A percentile compares a stretch with the other conserved stretches of the same genome.
phyloP scores from a whole-genome alignment of 2,329 filamentous ascomycete species.

The Aspergillus sergii region DNA sequence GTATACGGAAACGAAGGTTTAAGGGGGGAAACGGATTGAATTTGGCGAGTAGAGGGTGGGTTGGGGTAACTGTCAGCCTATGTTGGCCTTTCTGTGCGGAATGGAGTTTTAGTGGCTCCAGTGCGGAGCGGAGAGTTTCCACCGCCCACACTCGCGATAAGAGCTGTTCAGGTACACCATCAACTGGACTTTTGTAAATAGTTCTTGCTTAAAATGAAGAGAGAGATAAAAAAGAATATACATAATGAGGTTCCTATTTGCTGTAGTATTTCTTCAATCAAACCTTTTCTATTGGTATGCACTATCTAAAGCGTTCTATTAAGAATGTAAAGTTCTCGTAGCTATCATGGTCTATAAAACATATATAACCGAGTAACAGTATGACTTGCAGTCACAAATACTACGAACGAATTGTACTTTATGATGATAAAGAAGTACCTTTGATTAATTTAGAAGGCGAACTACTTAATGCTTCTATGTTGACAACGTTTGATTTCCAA shows the following conservation, averaged over 20 bases:
- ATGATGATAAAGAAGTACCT: not conserved
- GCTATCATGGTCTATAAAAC: not conserved
- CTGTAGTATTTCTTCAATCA: not conserved
- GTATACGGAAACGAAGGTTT: not conserved
- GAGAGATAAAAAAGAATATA: not conserved
- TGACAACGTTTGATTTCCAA: not conserved
- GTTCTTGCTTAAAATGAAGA: not conserved
- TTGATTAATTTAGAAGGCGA: not conserved
- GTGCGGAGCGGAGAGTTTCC: conserved; percentile 17
- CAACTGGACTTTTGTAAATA: not conserved
- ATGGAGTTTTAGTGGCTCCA: conserved; percentile 21
- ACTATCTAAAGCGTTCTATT: not conserved
- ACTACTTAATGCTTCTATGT: not conserved
- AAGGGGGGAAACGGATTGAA: not conserved
- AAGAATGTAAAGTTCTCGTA: not conserved
- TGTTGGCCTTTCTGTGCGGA: conserved; percentile 25
- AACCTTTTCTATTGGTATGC: not conserved
- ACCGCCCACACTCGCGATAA: conserved; percentile 3
- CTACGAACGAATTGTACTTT: not conserved
- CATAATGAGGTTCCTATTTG: not conserved
- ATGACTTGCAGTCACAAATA: not conserved
- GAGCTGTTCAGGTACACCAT: not conserved
- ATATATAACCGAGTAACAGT: not conserved
- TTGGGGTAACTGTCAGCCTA: conserved; percentile 15
- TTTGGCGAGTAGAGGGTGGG: not conserved